Conservation (phyloP, 2,329 filamentous ascomycete genomes). For the Alternaria angustiovoidea region DNA sequence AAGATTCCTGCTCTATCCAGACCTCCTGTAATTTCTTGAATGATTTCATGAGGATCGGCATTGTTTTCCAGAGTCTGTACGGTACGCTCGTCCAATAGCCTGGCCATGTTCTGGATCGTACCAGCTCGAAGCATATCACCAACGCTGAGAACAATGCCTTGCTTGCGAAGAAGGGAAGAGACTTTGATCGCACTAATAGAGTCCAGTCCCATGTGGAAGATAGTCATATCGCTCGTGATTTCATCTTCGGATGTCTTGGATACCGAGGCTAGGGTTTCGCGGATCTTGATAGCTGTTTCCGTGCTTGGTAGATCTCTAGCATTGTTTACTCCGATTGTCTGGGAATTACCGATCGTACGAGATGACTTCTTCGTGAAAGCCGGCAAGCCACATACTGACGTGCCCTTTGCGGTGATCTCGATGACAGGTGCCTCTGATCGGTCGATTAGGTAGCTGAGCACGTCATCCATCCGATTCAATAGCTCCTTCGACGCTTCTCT, state of each 20-base stretch:
- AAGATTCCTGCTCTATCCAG: constrained; percentile 56
- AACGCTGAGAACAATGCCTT: constrained; percentile 69
- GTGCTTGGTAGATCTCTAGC: constrained; percentile 33
- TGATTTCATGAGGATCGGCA: not conserved
- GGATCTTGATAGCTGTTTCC: constrained; percentile 51
- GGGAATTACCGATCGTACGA: not conserved
- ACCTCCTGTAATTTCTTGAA: constrained; percentile 40
- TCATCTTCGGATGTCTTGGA: constrained; percentile 66
- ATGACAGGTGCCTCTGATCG: constrained; percentile 62
- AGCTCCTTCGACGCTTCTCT: constrained; percentile 59
- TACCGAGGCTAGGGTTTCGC: constrained; percentile 60
- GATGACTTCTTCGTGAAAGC: constrained; percentile 44
- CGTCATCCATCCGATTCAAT: constrained; percentile 66
- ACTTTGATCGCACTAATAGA: constrained; percentile 93
- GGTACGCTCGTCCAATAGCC: constrained; percentile 35
- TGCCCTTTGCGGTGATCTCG: constrained; percentile 58
- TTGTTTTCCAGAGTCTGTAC: not conserved
- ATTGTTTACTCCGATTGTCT: not conserved
- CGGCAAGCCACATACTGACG: constrained; percentile 72
- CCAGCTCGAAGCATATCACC: constrained; percentile 74
- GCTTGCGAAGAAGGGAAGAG: constrained; percentile 71
- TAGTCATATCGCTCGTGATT: constrained; percentile 68
- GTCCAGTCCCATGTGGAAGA: constrained; percentile 88
- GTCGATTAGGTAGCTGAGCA: constrained; percentile 65
- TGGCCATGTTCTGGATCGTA: constrained; percentile 71